Evolutionary conservation across 345 rosid species (phyloP), one percentile per base, ranked within the genome.

Genomic region (Corchorus capsularis): DNA sequence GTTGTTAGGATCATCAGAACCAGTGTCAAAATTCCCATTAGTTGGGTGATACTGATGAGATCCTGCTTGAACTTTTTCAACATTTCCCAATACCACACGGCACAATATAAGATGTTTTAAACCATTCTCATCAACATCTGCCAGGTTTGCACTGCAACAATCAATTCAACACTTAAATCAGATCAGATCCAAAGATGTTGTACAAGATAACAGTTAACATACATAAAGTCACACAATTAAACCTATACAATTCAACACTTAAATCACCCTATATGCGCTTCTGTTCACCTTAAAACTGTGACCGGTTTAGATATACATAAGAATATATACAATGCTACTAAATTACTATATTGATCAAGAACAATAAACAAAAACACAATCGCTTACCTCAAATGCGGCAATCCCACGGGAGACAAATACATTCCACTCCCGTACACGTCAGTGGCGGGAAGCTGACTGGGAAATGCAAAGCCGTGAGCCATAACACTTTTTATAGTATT

Each of bases 21-120:
- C 91, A 8, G 86, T 69, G 69, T 89, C 87, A 41, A 83, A 87
- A 60, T 62, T 56, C 5, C 34, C 45, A 43, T 20, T 66, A 37
- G 87, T 80, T 6, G 93, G 87, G 66, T 71, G 81, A 52, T 50
- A 22, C 54, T 89, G 90, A 16, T 71, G 46, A 56, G 88, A 86
- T 49, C 89, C 89, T 17, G 57, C 61, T 53, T 69, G 73, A 68
- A 85, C 85, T 77, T 71, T 75, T 79, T 89, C 90, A 2, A 78
- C 73, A 46, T 83, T 84, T 14, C 93, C 93, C 75, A 86, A 75
- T 66, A 85, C 64, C 55, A 86, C 82, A 27, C 83, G 87, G 67
- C 93, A 83, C 7, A 84, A 64, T 59, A 89, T 54, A 46, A 87
- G 17, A 79, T 89, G 89, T 41, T 82, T 86, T 77, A 82, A 76